Conservation (phyloP, 306 rosid species). For the Castanea sativa region DNA sequence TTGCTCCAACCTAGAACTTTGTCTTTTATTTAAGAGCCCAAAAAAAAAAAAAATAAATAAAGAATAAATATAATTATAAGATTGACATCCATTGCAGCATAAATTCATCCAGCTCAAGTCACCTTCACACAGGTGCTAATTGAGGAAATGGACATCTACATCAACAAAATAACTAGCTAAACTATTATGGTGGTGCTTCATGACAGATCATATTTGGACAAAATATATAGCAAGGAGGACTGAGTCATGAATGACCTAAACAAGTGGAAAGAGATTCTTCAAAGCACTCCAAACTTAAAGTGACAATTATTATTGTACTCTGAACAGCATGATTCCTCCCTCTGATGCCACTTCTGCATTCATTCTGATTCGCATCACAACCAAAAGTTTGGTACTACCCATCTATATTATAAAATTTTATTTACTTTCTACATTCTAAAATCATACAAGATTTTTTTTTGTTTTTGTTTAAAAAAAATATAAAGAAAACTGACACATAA, state of each 20-base stretch:
- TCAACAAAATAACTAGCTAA: neutral
- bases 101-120: neutral
- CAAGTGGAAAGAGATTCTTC: conserved; percentile 48
- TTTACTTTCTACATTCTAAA: neutral
- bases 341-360: conserved; percentile 20
- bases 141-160: too few relatives aligned
- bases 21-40: too few relatives aligned
- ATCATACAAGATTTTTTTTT: too few relatives aligned
- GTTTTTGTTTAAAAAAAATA: too few relatives aligned
- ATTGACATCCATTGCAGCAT: neutral
- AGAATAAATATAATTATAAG: neutral
- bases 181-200: conserved; percentile 20
- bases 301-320: conserved; percentile 12
- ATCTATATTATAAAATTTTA: neutral
- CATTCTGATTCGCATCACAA: conserved; percentile 23
- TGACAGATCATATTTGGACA: conserved; percentile 35
- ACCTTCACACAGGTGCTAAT: neutral
- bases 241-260: conserved; percentile 1
- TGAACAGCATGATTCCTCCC: conserved; percentile 32
- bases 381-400: conserved; percentile 4
- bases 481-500: too few relatives aligned
- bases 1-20: too few relatives aligned
- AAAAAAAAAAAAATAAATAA: too few relatives aligned
- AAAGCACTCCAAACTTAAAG: conserved; percentile 37
- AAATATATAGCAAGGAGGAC: conserved; percentile 15